Base-by-base conservation (phyloP, 202 grass and related monocot species). In the Setaria italica region DNA sequence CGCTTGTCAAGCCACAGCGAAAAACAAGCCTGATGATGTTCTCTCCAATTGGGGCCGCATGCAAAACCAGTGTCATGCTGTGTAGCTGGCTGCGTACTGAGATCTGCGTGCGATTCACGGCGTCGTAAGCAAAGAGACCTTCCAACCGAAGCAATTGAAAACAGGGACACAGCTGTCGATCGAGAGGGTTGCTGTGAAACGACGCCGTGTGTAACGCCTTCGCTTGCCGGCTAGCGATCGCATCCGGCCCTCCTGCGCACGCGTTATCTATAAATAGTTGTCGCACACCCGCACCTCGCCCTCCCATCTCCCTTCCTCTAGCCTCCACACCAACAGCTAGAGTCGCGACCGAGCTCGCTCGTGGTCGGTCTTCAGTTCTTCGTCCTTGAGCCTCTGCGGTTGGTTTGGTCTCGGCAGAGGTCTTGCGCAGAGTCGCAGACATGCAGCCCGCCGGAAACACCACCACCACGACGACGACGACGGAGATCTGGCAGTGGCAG, bases 401-500 rank as follows among this genome's bases (percentile, higher is more conserved):
- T 29, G 70, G 9, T 64, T 50, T 63, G 3, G 21, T 10, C 57
- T 33, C 60, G 58, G 4, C 43, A 46, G 43, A 79, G 39, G 39
- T 41, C 4, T 41, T 41, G 39, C 0, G 45, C 33, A 25, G 25
- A 25, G 25, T 25, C 25, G 25, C 25, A 29, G 11, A 32, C 34
- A 81, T 81, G 79, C 20, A 42, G n/a, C 49, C 16, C 14, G 33
- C 62, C 62, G 11, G 6, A 4, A 9, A 7, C 7, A 19, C 1
- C 10, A 21, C 32, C 2, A 48, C 66, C 3, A 71, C 45, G 14
- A 34, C 14, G 17, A 76, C 73, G 4, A 76, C 53, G 58, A 79
- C 59, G 49, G 79, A 81, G 79, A 32, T 68, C 20, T 81, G 79
- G 79, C 79, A 57, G 35, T 81, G 79, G 79, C 79, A 55, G 72